These are phyloP conservation scores for Conidiobolus coronatus DNA, from an alignment of 371 early-diverging fungal genomes.

Conservation along the genomic window DNA sequence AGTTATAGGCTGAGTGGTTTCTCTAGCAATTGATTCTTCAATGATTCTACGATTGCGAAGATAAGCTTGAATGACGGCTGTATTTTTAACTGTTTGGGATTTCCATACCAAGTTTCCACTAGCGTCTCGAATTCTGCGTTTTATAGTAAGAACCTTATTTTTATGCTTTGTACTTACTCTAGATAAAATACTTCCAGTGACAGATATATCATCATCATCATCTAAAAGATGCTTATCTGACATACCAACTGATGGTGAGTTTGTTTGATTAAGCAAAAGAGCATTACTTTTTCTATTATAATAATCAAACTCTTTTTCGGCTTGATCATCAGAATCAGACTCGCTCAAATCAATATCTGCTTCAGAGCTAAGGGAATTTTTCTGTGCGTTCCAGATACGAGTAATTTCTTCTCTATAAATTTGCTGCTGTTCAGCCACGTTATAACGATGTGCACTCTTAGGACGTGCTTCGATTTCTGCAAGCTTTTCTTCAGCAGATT, in stretches of 20 bases:
- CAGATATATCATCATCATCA: background rate
- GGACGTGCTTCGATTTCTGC: slow-evolving; percentile 59
- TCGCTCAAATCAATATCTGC: slow-evolving; percentile 24
- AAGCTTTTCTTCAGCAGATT: slow-evolving; percentile 57
- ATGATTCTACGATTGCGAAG: slow-evolving; percentile 59
- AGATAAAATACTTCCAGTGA: slow-evolving; percentile 17
- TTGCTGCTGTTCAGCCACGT: slow-evolving; percentile 86
- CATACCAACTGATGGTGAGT: background rate
- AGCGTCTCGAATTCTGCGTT: slow-evolving; percentile 22
- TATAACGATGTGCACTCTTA: slow-evolving; percentile 73
- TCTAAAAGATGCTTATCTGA: background rate
- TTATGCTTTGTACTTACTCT: slow-evolving; percentile 20
- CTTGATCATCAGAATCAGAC: slow-evolving; percentile 21
- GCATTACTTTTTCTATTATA: slow-evolving; percentile 7
- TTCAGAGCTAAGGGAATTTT: slow-evolving; percentile 28
- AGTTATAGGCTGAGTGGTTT: background rate
- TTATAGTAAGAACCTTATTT: slow-evolving; percentile 38
- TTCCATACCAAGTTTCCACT: slow-evolving; percentile 54
- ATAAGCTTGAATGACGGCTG: slow-evolving; percentile 73
- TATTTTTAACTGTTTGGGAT: slow-evolving; percentile 54
- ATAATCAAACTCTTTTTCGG: slow-evolving; percentile 16
- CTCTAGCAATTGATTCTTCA: slow-evolving; percentile 33
- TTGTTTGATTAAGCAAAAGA: background rate
- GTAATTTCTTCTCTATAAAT: slow-evolving; percentile 82
- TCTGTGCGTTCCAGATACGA: slow-evolving; percentile 87